These are phyloP conservation scores for Bremia lactucae DNA, from an alignment of 352 stramenopile species.

Conservation along the genomic window DNA sequence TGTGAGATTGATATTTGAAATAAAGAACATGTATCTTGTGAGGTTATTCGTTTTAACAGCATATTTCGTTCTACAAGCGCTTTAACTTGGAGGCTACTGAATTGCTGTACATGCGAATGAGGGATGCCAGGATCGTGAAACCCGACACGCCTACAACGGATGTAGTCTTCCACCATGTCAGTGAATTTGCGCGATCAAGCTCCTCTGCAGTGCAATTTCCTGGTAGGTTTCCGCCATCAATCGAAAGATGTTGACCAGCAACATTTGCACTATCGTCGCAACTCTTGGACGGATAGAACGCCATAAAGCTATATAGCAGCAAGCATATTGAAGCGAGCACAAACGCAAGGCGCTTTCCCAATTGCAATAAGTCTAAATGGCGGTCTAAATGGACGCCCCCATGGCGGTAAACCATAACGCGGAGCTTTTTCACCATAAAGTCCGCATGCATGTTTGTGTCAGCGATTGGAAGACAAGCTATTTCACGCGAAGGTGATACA, in stretches of 20 bases:
- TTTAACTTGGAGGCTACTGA: constrained; percentile 56
- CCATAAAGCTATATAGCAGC: constrained; percentile 49
- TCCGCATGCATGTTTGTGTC: constrained; percentile 35
- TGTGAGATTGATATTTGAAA: too few species aligned
- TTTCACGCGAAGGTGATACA: constrained; percentile 36
- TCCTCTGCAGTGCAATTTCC: constrained; percentile 39
- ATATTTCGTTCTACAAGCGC: constrained; percentile 39
- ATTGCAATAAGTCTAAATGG: constrained; percentile 43
- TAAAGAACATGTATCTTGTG: too few species aligned
- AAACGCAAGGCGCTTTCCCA: constrained; percentile 46
- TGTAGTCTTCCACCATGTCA: constrained; percentile 41
- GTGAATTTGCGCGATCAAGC: constrained; percentile 25
- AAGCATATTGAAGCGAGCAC: constrained; percentile 51
- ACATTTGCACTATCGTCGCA: constrained; percentile 20
- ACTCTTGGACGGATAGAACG: constrained; percentile 33
- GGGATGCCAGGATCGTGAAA: constrained; percentile 50
- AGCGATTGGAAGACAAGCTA: constrained; percentile 47
- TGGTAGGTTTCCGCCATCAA: constrained; percentile 12
- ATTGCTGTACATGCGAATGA: constrained; percentile 55
- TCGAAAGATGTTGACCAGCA: constrained; percentile 4
- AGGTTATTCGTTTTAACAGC: too few species aligned
- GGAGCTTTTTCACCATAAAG: constrained; percentile 38
- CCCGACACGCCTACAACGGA: constrained; percentile 41
- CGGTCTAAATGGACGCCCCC: constrained; percentile 38
- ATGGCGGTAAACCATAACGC: constrained; percentile 65